Base-by-base conservation (phyloP, 139 green algal species). In the Ulvella scutata region DNA sequence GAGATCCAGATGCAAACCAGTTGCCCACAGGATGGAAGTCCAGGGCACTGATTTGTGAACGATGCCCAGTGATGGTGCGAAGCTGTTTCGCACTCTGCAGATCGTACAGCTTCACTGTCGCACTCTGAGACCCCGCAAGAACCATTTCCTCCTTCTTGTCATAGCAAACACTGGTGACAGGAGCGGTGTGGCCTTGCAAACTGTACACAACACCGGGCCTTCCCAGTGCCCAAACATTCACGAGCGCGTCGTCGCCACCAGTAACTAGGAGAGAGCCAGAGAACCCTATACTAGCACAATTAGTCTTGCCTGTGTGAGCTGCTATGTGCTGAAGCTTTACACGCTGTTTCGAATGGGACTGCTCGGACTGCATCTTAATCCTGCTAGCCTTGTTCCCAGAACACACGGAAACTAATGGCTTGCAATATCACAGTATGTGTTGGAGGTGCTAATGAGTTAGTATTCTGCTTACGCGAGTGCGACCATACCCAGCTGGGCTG, bases 161-260 rank as follows among this genome's bases (percentile, higher is more conserved):
- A 81, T 94, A 96, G 0, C 77, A 83, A 0, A 96, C 90, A 39
- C 85, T 87, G 43, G 92, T 84, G 26, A 96, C 84, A 2, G 86
- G 40, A 6, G 78, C 86, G 38, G 89, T 79, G 40, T 92, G 85
- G 0, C 87, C 90, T 33, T 79, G 76, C 31, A 96, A 61, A 67
- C 79, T 89, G 84, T 92, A 80, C 77, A 77, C 17, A 43, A 83
- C 9, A 21, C 73, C 33, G 28, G 62, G 74, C 29, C 74, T 77
- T 17, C 90, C 90, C 43, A 94, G 87, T 2, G 86, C 82, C 88
- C 88, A 96, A 0, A 96, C 77, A 43, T 96, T 94, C n/a, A 96
- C 88, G 33, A 88, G 89, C 40, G 86, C 90, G 83, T 96, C 90
- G n/a, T 96, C 90, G 10, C 89, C 89, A n/a, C 90, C 90, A 2